Evolutionary conservation across 768 basidiomycete genomes (phyloP).

Genomic region (Tricholoma sp.): DNA sequence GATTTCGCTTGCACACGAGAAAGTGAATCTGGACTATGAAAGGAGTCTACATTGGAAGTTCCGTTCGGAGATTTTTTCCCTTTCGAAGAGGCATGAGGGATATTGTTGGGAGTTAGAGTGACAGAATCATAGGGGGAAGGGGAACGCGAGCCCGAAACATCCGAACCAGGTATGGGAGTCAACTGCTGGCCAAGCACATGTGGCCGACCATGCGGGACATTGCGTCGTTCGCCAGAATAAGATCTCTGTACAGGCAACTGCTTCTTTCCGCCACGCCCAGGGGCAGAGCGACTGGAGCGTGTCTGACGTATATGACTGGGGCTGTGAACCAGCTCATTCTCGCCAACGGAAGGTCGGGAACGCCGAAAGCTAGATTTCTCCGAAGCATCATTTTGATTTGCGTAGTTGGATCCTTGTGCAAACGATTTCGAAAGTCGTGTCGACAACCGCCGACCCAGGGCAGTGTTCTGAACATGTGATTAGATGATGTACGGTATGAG

Average conservation of each 20-base stretch:
- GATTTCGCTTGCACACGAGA: conserved; percentile 50
- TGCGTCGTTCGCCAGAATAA: conserved; percentile 24
- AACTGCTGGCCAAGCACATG: conserved; percentile 38
- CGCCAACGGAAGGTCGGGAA: conserved; percentile 32
- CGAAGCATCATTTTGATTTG: conserved; percentile 3
- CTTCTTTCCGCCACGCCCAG: conserved; percentile 6
- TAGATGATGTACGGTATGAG: conserved; percentile 6
- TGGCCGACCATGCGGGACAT: conserved; percentile 21
- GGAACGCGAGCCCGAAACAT: conserved; percentile 54
- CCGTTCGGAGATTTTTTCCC: conserved; percentile 24
- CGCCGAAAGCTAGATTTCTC: conserved; percentile 25
- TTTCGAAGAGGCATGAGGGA: conserved; percentile 20
- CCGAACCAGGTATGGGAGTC: conserved; percentile 67
- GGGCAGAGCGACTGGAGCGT: conserved; percentile 27
- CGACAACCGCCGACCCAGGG: conserved; percentile 64
- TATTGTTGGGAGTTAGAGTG: conserved; percentile 28
- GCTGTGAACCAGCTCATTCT: conserved; percentile 20
- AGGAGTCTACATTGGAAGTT: conserved; percentile 23
- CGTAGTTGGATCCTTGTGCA: conserved; percentile 8
- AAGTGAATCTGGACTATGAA: conserved; percentile 16
- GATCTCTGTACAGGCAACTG: conserved; percentile 22
- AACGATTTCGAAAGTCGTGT: conserved; percentile 39
- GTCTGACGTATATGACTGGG: conserved; percentile 22
- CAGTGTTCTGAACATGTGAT: conserved; percentile 49
- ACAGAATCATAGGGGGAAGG: conserved; percentile 39